Percentiles rank a stretch among this genome's conserved stretches.
Evolutionary conservation across 129 eudicot species (phyloP).

Genomic region (Flaveria robusta): DNA sequence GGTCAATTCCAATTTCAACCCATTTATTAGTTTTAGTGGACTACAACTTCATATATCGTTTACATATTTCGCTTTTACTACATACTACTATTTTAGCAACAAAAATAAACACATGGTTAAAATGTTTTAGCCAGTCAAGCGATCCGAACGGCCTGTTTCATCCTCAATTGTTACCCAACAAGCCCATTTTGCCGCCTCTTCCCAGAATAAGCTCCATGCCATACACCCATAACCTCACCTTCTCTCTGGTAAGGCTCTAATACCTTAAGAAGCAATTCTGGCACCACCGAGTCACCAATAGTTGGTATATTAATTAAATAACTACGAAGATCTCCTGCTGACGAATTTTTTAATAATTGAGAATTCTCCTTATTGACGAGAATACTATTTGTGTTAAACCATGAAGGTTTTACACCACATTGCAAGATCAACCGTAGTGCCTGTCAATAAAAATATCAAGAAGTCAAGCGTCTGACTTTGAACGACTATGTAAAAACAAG

Average conservation of each 20-base stretch:
- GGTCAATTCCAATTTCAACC: neutral
- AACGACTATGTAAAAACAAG: neutral
- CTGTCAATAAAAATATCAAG: slow-evolving; percentile 35
- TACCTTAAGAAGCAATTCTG: slow-evolving; percentile 97
- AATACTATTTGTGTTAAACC: slow-evolving; percentile 61
- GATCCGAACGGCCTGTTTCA: neutral
- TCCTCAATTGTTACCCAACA: neutral
- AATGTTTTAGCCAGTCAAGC: neutral
- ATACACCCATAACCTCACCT: slow-evolving; percentile 52
- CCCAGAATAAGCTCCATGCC: slow-evolving; percentile 9
- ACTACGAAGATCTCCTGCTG: slow-evolving; percentile 87
- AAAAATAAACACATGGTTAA: neutral
- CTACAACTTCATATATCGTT: neutral
- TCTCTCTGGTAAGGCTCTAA: slow-evolving; percentile 92
- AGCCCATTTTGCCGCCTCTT: slow-evolving; percentile 9
- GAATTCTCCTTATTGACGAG: slow-evolving; percentile 33
- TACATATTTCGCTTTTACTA: neutral
- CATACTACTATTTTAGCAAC: neutral
- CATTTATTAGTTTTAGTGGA: neutral
- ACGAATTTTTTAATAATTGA: slow-evolving; percentile 49
- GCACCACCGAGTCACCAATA: slow-evolving; percentile 89
- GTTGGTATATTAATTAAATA: slow-evolving; percentile 74
- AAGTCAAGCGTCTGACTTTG: neutral
- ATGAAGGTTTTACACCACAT: slow-evolving; percentile 84
- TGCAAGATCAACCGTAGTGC: slow-evolving; percentile 92